Evolutionary conservation across 106 monocot species (phyloP), one percentile per base, ranked within the genome.

Genomic region (Apostasia ramifera): DNA sequence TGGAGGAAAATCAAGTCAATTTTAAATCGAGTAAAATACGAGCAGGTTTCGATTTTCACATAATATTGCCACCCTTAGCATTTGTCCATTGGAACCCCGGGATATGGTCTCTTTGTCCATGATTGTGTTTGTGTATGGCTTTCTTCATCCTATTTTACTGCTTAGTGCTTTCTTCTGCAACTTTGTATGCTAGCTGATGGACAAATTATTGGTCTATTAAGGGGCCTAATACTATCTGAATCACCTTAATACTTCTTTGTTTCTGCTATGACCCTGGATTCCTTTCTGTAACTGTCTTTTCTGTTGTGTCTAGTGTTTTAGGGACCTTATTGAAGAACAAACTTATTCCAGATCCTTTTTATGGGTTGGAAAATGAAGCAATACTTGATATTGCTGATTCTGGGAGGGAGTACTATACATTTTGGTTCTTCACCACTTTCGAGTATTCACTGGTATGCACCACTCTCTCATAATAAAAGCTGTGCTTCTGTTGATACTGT

Each of bases 401-500:
- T 55, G 98, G 98, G 61, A 90, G 90, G 60, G 98, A 90, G 41
- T 80, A 98, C 61, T 98, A 98, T 70, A 98, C 98, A 45, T 98
- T 98, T 81, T 98, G 98, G 98, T 98, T 98, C 73, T 98, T 87
- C 71, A 98, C 87, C 50, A 74, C 86, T 14, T 98, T 98, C 63
- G 71, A 85, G 52, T 81, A 76, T 63, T 64, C 63, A 49, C 66
- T 76, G 80, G 95, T 95, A 89, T 54, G 85, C 9, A 59, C 5
- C 51, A 40, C 13, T 63, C 48, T 10, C 48, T 26, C 5, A 37
- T 15, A 48, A n/a, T 44, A 62, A 44, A 44, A 3, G 42, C 44
- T 62, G 42, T 62, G 44, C n/a, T 62, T 44, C 44, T 1, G 44
- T 10, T 43, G 13, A 44, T 62, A 44, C 3, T 59, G 8, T 6